phyloP scores from a whole-genome alignment of 2,329 filamentous ascomycete genomes.

The Penicillium sp. region DNA sequence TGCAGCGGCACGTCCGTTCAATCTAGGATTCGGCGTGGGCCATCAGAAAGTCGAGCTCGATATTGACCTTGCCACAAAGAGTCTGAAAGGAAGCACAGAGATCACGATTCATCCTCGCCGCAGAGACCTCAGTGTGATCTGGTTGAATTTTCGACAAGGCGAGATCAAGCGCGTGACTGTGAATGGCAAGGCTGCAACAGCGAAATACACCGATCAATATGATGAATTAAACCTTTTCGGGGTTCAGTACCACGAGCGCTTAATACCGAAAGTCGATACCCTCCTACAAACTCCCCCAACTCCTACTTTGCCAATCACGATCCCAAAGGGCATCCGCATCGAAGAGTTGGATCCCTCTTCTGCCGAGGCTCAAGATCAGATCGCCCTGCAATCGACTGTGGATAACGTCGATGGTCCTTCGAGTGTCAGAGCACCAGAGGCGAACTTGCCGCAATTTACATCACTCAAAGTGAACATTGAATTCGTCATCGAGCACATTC shows the following conservation, averaged over 20 bases:
- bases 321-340: slow-evolving; percentile 60
- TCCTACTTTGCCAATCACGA: slow-evolving; percentile 55
- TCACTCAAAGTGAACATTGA: slow-evolving; percentile 67
- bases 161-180: slow-evolving; percentile 52
- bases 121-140: slow-evolving; percentile 53
- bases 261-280: slow-evolving; percentile 65
- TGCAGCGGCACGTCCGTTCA: slow-evolving; percentile 26
- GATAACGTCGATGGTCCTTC: slow-evolving; percentile 39
- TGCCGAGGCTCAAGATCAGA: slow-evolving; percentile 47
- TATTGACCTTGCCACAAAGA: slow-evolving; percentile 74
- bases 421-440: slow-evolving; percentile 36
- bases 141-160: slow-evolving; percentile 62
- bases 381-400: slow-evolving; percentile 40
- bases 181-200: slow-evolving; percentile 41
- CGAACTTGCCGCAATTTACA: slow-evolving; percentile 50
- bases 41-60: slow-evolving; percentile 88
- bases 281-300: slow-evolving; percentile 51
- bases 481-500: slow-evolving; percentile 69
- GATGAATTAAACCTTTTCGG: slow-evolving; percentile 52
- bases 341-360: slow-evolving; percentile 57
- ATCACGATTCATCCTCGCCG: slow-evolving; percentile 69
- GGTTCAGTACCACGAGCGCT: slow-evolving; percentile 70
- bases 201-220: slow-evolving; percentile 44
- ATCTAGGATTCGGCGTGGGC: slow-evolving; percentile 57
- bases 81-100: slow-evolving; percentile 72